These are phyloP conservation scores for Pistacia atlantica DNA, from an alignment of 345 rosid species.

Conservation along the genomic window DNA sequence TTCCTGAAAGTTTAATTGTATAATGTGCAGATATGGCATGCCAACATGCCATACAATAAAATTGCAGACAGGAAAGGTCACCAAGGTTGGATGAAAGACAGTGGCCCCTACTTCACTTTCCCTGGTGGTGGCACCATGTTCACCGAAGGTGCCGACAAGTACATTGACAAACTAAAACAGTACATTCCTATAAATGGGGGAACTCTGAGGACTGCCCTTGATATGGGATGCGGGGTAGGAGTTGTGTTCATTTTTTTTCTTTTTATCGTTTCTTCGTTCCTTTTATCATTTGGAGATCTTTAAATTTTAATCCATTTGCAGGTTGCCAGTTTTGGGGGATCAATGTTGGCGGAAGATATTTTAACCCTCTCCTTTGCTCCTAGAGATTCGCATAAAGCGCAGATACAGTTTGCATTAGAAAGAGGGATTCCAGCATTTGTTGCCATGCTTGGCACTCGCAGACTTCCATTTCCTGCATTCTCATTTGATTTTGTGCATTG, in stretches of 20 bases:
- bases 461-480: conserved; percentile 93
- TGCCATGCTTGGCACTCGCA: conserved; percentile 98
- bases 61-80: conserved; percentile 98
- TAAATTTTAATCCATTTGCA: conserved; percentile 24
- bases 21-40: conserved; percentile 85
- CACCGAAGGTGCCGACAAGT: conserved; percentile 87
- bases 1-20: not conserved
- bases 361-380: conserved; percentile 89
- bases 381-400: conserved; percentile 96
- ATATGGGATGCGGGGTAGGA: conserved; percentile 98
- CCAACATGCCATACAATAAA: conserved; percentile 95
- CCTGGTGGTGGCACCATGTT: conserved; percentile 99
- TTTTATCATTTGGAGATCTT: conserved; percentile 8
- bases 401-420: conserved; percentile 94
- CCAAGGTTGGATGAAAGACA: conserved; percentile 98
- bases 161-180: conserved; percentile 83
- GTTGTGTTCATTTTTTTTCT: not conserved
- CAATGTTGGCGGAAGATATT: conserved; percentile 70
- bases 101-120: conserved; percentile 77
- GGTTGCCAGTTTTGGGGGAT: conserved; percentile 99
- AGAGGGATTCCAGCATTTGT: conserved; percentile 98
- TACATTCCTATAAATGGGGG: conserved; percentile 76
- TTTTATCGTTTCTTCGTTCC: not conserved
- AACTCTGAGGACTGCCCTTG: conserved; percentile 89
- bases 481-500: conserved; percentile 91